These are phyloP conservation scores for Fonsecaea erecta DNA, from an alignment of 2,329 filamentous ascomycete species.

Conservation along the genomic window DNA sequence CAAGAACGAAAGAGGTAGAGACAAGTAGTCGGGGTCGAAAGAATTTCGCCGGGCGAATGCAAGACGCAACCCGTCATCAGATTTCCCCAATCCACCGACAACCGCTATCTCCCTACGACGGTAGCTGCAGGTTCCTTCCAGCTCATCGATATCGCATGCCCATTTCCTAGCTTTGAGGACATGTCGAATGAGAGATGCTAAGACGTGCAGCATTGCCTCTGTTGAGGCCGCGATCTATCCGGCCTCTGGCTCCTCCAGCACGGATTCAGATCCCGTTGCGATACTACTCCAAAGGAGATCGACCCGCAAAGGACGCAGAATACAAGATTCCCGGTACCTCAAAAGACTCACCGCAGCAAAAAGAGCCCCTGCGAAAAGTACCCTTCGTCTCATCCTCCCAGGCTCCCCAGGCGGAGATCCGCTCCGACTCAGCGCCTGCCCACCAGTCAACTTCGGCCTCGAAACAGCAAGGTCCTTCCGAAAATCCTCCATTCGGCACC, in stretches of 20 bases:
- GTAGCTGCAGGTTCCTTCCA: conserved; percentile 6
- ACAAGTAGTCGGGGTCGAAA: conserved; percentile 5
- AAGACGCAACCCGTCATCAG: background rate
- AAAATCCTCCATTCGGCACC: conserved; percentile 21
- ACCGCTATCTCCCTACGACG: background rate
- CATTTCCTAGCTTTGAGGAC: conserved; percentile 10
- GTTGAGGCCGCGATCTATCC: conserved; percentile 45
- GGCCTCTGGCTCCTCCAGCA: conserved; percentile 44
- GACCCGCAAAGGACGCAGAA: conserved; percentile 40
- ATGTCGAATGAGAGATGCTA: conserved; percentile 45
- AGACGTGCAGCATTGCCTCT: conserved; percentile 52
- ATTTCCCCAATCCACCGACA: background rate
- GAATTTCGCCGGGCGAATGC: background rate
- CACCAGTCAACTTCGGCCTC: background rate
- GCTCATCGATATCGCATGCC: conserved; percentile 2
- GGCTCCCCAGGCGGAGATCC: conserved; percentile 10
- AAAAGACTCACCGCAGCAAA: conserved; percentile 13
- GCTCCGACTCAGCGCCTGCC: conserved; percentile 10
- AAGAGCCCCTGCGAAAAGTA: conserved; percentile 27
- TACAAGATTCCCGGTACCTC: conserved; percentile 32
- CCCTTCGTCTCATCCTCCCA: conserved; percentile 18
- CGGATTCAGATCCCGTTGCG: conserved; percentile 44
- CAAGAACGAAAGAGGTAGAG: background rate
- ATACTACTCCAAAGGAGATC: conserved; percentile 46
- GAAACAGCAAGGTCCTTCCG: conserved; percentile 1